phyloP scores from a whole-genome alignment of 495 filamentous ascomycete genomes.

The Bombardia bombarda region DNA sequence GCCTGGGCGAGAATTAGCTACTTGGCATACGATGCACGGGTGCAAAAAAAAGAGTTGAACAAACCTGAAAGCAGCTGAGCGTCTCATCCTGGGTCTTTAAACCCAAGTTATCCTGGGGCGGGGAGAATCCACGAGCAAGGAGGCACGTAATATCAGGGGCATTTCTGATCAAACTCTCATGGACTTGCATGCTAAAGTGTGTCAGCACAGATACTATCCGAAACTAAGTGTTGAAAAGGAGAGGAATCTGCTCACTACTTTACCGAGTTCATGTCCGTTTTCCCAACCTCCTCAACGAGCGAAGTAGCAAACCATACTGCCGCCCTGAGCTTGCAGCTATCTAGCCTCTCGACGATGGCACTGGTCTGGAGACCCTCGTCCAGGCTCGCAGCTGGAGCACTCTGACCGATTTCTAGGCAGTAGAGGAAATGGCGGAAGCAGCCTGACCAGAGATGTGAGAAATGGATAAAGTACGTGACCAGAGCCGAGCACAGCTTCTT shows the following conservation, averaged over 20 bases:
- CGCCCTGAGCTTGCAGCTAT: conserved; percentile 44
- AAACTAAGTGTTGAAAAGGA: not conserved
- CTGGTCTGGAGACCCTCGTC: conserved; percentile 42
- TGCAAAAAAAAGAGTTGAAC: not conserved
- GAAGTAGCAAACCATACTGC: conserved; percentile 65
- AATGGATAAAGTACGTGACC: conserved; percentile 69
- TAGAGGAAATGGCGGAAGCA: conserved; percentile 62
- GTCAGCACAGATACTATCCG: not conserved
- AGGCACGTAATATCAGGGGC: conserved; percentile 41
- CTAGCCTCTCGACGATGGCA: conserved; percentile 47
- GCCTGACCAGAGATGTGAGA: conserved; percentile 56
- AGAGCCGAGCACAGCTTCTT: conserved; percentile 80
- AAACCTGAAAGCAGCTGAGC: conserved; percentile 54
- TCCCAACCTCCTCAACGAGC: conserved; percentile 69
- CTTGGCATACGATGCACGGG: not conserved
- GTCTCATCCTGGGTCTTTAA: conserved; percentile 37
- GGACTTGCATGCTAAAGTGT: conserved; percentile 27
- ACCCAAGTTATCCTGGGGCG: conserved; percentile 13
- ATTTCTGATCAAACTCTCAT: conserved; percentile 44
- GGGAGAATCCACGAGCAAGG: conserved; percentile 36
- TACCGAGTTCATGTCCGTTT: conserved; percentile 49
- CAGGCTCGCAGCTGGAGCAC: conserved; percentile 37
- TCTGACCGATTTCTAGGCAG: conserved; percentile 48
- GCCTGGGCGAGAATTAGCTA: conserved; percentile 26
- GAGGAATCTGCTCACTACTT: conserved; percentile 38